These are phyloP conservation scores for Pseudozyma pruni DNA, from an alignment of 1,284 basidiomycete genomes.

Conservation along the genomic window DNA sequence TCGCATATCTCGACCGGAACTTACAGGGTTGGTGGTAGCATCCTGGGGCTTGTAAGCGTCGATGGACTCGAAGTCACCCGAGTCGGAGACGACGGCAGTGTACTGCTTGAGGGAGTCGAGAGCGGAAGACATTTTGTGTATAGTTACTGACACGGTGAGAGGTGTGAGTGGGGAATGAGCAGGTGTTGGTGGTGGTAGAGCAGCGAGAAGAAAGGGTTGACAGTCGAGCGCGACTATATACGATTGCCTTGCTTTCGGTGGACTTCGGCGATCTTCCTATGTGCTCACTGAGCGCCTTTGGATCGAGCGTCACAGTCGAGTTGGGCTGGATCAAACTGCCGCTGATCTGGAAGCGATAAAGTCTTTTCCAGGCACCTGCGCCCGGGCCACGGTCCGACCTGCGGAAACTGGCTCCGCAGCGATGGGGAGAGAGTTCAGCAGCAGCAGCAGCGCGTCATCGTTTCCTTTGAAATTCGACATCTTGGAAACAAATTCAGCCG, in stretches of 20 bases:
- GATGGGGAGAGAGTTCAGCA: neutral
- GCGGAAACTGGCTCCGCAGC: neutral
- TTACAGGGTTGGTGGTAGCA: conserved; percentile 67
- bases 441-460: conserved; percentile 23
- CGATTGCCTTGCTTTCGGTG: neutral
- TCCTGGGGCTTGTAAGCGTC: conserved; percentile 68
- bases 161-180: neutral
- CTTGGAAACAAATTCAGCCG: neutral
- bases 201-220: neutral
- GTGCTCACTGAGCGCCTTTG: neutral
- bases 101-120: conserved; percentile 66
- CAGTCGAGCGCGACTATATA: conserved; percentile 2
- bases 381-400: conserved; percentile 36
- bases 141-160: neutral
- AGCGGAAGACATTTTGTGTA: conserved; percentile 46
- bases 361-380: too few relatives aligned
- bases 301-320: neutral
- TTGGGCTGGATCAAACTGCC: conserved; percentile 1
- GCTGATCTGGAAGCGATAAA: conserved; percentile 21
- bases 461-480: neutral
- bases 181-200: neutral
- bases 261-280: conserved; percentile 6
- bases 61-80: conserved; percentile 67
- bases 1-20: conserved; percentile 17
- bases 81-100: conserved; percentile 67